Conservation (phyloP, 805 yeast species). For the Metschnikowia gruessii region DNA sequence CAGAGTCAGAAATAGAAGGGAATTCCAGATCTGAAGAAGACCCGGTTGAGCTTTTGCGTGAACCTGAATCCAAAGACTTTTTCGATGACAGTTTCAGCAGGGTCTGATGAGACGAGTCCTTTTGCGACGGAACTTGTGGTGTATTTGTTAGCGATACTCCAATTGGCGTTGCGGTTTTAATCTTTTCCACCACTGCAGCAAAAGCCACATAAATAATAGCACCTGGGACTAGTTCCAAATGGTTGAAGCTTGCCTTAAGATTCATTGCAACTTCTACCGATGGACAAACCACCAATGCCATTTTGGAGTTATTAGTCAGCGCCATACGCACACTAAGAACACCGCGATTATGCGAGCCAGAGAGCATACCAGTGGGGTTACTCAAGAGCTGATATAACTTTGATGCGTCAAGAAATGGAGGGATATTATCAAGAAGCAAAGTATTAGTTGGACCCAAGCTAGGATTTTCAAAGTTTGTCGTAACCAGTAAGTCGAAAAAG, state of each 20-base stretch:
- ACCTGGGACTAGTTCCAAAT: conserved; percentile 80
- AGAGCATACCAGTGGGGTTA: conserved; percentile 31
- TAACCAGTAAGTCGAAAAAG: conserved; percentile 55
- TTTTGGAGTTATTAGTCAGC: conserved; percentile 20
- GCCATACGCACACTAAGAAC: conserved; percentile 53
- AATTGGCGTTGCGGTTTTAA: not conserved
- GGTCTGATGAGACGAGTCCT: not conserved
- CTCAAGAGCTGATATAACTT: conserved; percentile 27
- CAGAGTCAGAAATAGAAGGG: conserved; percentile 4
- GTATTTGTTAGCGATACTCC: not conserved
- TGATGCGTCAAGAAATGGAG: conserved; percentile 59
- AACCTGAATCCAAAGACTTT: not conserved
- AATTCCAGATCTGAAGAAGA: not conserved
- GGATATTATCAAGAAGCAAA: conserved; percentile 76
- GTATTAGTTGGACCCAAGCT: conserved; percentile 74
- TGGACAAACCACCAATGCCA: conserved; percentile 64
- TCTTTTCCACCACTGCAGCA: conserved; percentile 59
- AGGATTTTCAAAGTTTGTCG: conserved; percentile 70
- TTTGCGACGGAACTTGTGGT: not conserved
- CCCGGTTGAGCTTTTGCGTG: not conserved
- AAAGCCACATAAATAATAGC: conserved; percentile 74
- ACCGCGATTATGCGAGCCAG: conserved; percentile 61
- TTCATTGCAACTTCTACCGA: conserved; percentile 71
- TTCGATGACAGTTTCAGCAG: not conserved
- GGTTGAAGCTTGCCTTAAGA: conserved; percentile 75